Conservation (phyloP, 345 rosid species). For the Cardamine occulta region DNA sequence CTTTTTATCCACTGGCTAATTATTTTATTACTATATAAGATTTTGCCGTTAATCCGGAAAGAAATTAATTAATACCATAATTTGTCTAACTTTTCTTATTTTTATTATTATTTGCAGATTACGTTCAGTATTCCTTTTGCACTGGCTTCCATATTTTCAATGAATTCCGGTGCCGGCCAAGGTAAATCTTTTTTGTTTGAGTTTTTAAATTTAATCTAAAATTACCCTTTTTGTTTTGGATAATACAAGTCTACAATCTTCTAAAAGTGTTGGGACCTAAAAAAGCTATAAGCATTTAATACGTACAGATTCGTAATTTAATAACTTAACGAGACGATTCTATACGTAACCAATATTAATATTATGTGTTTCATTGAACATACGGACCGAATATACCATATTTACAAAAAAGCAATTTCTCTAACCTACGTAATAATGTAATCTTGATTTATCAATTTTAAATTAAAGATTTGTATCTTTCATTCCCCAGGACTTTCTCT, state of each 20-base stretch:
- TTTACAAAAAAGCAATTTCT: not conserved
- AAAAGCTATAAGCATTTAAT: constrained; percentile 22
- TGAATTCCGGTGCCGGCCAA: constrained; percentile 74
- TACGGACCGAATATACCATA: constrained; percentile 12
- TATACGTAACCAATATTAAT: constrained; percentile 21
- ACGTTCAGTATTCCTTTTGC: constrained; percentile 88
- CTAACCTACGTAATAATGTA: not conserved
- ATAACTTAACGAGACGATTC: constrained; percentile 31
- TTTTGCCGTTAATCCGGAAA: constrained; percentile 8
- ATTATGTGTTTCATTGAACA: not conserved
- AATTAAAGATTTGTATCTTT: constrained; percentile 17
- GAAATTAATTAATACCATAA: not conserved
- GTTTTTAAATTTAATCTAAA: not conserved
- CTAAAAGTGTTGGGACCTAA: constrained; percentile 32
- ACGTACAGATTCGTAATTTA: constrained; percentile 15
- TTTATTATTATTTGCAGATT: constrained; percentile 51
- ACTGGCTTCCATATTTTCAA: constrained; percentile 81
- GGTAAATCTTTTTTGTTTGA: constrained; percentile 46
- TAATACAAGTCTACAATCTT: constrained; percentile 31
- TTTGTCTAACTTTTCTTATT: not conserved
- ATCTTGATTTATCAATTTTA: not conserved
- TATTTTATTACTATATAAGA: constrained; percentile 1
- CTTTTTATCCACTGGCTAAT: not conserved
- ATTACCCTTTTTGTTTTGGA: constrained; percentile 38
- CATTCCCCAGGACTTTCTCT: constrained; percentile 39